A percentile compares a stretch with the other conserved stretches of the same genome.
Conservation (phyloP, 208 protist species). For the Acanthamoeba castellanii region DNA sequence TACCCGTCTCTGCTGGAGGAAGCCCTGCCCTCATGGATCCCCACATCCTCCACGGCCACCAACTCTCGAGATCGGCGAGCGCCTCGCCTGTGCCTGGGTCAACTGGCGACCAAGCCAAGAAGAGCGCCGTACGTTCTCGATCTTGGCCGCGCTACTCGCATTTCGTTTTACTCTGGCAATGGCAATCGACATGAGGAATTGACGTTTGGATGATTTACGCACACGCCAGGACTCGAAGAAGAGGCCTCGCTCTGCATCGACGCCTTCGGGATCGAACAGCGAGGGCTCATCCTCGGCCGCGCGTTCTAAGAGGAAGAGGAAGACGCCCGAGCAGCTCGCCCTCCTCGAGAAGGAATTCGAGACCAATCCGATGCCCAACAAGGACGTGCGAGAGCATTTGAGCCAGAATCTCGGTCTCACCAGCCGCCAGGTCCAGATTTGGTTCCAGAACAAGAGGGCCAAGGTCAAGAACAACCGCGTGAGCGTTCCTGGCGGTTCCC, state of each 20-base stretch:
- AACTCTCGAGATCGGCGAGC: slow-evolving; percentile 3
- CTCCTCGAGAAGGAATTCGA: slow-evolving; percentile 84
- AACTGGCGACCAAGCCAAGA: background rate
- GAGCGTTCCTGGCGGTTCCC: background rate
- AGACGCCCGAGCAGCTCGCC: slow-evolving; percentile 80
- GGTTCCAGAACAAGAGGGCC: slow-evolving; percentile 86
- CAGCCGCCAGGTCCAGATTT: slow-evolving; percentile 80
- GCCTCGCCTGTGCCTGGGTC: slow-evolving; percentile 14
- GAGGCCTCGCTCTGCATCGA: slow-evolving; percentile 27
- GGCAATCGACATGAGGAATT: background rate
- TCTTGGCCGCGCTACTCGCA: background rate
- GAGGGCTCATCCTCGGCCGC: background rate
- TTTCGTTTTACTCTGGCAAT: background rate
- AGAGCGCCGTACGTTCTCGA: background rate
- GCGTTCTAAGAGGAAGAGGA: slow-evolving; percentile 80
- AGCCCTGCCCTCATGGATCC: slow-evolving; percentile 37
- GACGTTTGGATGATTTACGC: background rate
- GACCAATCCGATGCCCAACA: slow-evolving; percentile 81
- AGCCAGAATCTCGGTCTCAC: slow-evolving; percentile 81
- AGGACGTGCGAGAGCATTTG: slow-evolving; percentile 78
- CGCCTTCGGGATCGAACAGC: background rate
- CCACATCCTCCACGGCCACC: background rate
- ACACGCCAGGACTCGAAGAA: slow-evolving; percentile 9
- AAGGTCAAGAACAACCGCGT: slow-evolving; percentile 81
- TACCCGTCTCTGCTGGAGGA: background rate